Conservation (phyloP, 2,329 filamentous ascomycete genomes). For the Cladobotryum mycophilum region DNA sequence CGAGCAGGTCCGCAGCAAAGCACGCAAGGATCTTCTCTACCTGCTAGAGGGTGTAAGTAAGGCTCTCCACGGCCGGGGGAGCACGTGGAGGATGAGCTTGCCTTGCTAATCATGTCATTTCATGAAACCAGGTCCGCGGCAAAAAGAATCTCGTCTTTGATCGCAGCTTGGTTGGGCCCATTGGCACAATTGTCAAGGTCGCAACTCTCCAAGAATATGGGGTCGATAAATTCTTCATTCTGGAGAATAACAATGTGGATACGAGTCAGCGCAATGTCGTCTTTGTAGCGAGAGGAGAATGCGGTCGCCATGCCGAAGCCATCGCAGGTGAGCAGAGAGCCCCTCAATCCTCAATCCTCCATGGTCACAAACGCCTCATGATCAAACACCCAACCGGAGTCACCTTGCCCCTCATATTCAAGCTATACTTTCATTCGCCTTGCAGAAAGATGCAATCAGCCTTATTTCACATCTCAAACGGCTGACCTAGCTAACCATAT, state of each 20-base stretch:
- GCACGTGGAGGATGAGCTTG: constrained; percentile 10
- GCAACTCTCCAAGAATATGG: constrained; percentile 94
- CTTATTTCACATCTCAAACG: constrained; percentile 13
- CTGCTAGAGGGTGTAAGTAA: constrained; percentile 89
- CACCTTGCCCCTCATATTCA: not conserved
- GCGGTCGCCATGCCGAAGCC: constrained; percentile 71
- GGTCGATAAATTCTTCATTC: constrained; percentile 93
- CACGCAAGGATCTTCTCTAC: constrained; percentile 80
- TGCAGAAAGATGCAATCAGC: not conserved
- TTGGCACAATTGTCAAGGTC: constrained; percentile 90
- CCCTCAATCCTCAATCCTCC: not conserved
- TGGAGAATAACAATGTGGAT: constrained; percentile 94
- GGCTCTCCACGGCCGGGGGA: constrained; percentile 20
- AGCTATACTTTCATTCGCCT: not conserved
- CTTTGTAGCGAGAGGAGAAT: constrained; percentile 88
- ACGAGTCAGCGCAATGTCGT: constrained; percentile 91
- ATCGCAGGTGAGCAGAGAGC: constrained; percentile 75
- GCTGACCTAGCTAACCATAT: constrained; percentile 20
- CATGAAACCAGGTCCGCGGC: constrained; percentile 68
- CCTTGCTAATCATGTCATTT: not conserved
- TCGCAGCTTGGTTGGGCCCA: constrained; percentile 78
- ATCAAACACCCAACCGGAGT: not conserved
- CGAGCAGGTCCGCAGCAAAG: constrained; percentile 71
- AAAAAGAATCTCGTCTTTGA: constrained; percentile 99
- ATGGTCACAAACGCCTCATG: not conserved